Conservation (phyloP, 2,329 filamentous ascomycete species). For the Ophiocordyceps camponoti-saundersi region DNA sequence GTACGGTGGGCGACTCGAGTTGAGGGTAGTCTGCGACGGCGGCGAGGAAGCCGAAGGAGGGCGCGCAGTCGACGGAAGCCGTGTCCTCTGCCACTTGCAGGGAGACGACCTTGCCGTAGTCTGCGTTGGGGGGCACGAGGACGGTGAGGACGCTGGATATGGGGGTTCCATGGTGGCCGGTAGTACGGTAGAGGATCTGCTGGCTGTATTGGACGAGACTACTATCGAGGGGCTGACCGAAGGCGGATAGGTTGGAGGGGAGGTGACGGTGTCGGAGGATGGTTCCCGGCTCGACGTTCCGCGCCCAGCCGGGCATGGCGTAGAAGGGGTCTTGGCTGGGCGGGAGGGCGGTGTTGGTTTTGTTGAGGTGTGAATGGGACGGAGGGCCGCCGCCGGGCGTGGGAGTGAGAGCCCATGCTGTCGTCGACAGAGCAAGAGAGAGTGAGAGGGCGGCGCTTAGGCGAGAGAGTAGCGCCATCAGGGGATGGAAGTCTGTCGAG, state of each 20-base stretch:
- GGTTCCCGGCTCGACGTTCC: neutral
- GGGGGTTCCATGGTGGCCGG: slow-evolving; percentile 15
- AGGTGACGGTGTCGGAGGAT: neutral
- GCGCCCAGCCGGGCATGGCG: neutral
- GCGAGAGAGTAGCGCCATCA: neutral
- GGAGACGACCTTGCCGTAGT: slow-evolving; percentile 16
- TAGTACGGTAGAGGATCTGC: slow-evolving; percentile 23
- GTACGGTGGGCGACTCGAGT: slow-evolving; percentile 15
- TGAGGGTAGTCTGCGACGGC: slow-evolving; percentile 4
- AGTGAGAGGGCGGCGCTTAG: neutral
- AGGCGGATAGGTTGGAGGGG: neutral
- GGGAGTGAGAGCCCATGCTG: neutral
- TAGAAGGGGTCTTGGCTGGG: neutral
- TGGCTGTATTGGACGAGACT: neutral
- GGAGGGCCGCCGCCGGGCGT: too few species aligned
- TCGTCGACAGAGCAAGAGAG: too few species aligned
- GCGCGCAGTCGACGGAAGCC: slow-evolving; percentile 17
- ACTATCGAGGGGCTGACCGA: neutral
- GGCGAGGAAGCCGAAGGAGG: slow-evolving; percentile 9
- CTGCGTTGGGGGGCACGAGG: slow-evolving; percentile 16
- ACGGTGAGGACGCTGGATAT: slow-evolving; percentile 20
- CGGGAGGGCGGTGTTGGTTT: neutral
- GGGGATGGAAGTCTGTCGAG: neutral
- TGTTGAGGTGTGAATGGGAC: too few species aligned
- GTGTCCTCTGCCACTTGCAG: slow-evolving; percentile 25